Evolutionary conservation across 495 filamentous ascomycete species (phyloP), one percentile per base, ranked within the genome.

Genomic region (Aspergillus heteromorphus): DNA sequence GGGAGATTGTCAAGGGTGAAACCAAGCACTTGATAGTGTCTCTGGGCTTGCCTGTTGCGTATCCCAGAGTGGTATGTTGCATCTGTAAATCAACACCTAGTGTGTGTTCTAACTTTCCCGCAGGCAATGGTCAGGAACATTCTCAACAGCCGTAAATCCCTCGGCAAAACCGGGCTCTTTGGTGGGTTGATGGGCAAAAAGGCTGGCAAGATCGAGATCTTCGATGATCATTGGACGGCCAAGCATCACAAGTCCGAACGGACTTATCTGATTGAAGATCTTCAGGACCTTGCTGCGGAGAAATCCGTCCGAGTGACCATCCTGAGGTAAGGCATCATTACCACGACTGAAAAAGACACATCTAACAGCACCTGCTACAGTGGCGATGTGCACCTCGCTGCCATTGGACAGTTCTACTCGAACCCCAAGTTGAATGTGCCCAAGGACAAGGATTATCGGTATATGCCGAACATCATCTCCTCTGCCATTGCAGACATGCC

Each of bases 191-290:
- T 96, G 16, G 97, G 96, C 69, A 87, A 84, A 51, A 89, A 95
- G 62, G 92, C 96, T 63, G 92, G 89, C 49, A 91, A 89, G 40
- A 88, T 96, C 6, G 95, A 97, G 69, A 88, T 98, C 14, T 78
- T 95, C 23, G 93, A 97, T 70, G 93, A 98, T 67, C 92, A 97
- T 64, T 98, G 93, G 93, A 95, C 93, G 2, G 92, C 93, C 18
- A 95, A 89, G 61, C 86, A 91, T 63, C 90, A 96, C 70, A 97
- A 97, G 65, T 69, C 74, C 10, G 93, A 98, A 72, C 82, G 93
- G 27, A 87, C 84, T 58, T 87, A 87, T 74, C 80, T 97, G 58
- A 83, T 98, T 30, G 84, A 92, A 61, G 89, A 95, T 52, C 77
- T 98, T 14, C 93, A 98, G 66, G 86, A 91, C 59, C 73, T 97